Evolutionary conservation across 441 rosid species (phyloP).

Genomic region (Metrosideros polymorpha): DNA sequence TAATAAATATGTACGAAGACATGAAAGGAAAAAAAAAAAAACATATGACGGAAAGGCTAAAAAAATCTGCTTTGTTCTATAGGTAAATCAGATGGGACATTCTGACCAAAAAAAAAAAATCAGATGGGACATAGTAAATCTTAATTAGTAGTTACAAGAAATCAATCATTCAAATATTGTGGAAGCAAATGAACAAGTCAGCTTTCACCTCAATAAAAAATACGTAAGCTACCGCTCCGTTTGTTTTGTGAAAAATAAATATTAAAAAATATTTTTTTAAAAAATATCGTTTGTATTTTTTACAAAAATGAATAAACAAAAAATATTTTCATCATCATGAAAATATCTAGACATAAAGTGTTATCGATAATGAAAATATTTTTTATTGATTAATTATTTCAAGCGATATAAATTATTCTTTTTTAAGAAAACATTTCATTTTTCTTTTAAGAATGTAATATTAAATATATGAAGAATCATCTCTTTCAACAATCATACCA

Average conservation of each 20-base stretch:
- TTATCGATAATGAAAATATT: neutral
- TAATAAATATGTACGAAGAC: neutral
- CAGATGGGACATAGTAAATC: neutral
- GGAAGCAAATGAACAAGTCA: neutral
- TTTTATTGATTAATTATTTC: neutral
- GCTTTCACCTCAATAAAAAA: neutral
- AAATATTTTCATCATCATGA: neutral
- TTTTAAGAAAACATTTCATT: neutral
- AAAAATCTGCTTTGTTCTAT: neutral
- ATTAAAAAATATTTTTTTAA: neutral
- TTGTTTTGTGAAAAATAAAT: neutral
- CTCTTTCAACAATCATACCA: neutral
- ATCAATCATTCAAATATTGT: neutral
- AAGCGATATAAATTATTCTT: rapidly evolving
- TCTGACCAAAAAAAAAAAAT: too few relatives aligned
- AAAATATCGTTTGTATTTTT: rapidly evolving
- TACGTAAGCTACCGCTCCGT: neutral
- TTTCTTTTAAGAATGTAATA: neutral
- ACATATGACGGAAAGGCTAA: neutral
- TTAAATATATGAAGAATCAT: neutral
- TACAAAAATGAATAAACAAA: neutral
- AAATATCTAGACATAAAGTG: neutral
- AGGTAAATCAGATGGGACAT: neutral
- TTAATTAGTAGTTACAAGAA: neutral
- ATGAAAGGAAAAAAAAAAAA: neutral